phyloP scores from a whole-genome alignment of 1,284 basidiomycete species.

The Moniliophthora roreri region DNA sequence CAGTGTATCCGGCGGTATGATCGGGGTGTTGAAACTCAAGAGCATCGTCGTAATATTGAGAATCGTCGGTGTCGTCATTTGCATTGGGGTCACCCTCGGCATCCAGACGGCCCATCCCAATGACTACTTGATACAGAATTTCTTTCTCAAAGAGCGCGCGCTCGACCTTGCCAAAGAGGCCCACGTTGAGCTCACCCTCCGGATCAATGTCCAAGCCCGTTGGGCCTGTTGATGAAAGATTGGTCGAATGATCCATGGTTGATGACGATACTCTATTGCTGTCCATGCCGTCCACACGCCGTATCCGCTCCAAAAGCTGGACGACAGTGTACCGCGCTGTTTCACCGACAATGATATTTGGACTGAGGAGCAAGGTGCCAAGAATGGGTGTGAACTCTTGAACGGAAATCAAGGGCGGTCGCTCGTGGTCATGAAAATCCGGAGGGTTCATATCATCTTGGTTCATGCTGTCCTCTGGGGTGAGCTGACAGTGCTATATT shows the following conservation, averaged over 20 bases:
- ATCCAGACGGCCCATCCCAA: slow-evolving; percentile 85
- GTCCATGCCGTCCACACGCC: slow-evolving; percentile 19
- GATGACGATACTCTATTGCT: slow-evolving; percentile 9
- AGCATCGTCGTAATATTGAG: slow-evolving; percentile 20
- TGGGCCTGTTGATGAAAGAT: neutral
- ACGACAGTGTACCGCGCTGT: slow-evolving; percentile 79
- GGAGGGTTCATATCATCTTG: slow-evolving; percentile 34
- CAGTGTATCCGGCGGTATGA: neutral
- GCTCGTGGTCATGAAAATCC: slow-evolving; percentile 9
- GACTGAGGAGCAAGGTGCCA: slow-evolving; percentile 84
- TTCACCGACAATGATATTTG: slow-evolving; percentile 73
- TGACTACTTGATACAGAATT: slow-evolving; percentile 80
- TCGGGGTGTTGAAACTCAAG: slow-evolving; percentile 15
- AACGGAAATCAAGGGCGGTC: slow-evolving; percentile 61
- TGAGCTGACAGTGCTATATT: slow-evolving; percentile 56
- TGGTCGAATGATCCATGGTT: slow-evolving; percentile 7
- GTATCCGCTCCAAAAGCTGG: slow-evolving; percentile 69
- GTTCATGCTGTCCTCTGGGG: slow-evolving; percentile 45
- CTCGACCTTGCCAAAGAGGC: slow-evolving; percentile 55
- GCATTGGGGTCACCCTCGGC: slow-evolving; percentile 25
- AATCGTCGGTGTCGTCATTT: slow-evolving; percentile 25
- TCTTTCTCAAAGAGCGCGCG: slow-evolving; percentile 74
- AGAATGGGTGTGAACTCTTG: slow-evolving; percentile 91
- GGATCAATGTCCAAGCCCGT: slow-evolving; percentile 21
- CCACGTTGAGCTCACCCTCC: slow-evolving; percentile 32